phyloP scores from a whole-genome alignment of 1,139 yeast genomes.

The Yamadazyma triangularis region DNA sequence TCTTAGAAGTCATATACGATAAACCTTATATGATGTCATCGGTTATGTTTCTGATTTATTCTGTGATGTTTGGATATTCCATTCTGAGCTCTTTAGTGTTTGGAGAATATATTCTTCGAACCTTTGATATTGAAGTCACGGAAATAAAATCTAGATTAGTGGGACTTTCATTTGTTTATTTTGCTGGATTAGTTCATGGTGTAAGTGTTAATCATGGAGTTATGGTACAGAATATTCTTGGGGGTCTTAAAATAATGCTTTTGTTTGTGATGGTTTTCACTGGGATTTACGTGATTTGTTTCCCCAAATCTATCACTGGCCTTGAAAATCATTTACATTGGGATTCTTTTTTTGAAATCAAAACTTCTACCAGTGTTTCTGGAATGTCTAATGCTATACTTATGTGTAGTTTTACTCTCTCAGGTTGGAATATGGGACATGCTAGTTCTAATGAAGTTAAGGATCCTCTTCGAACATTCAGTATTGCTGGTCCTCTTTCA shows the following conservation, averaged over 20 bases:
- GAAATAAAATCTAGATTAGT: conserved; percentile 37
- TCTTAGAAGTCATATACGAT: conserved; percentile 60
- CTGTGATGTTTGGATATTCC: conserved; percentile 60
- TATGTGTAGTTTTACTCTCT: conserved; percentile 55
- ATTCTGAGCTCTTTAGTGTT: conserved; percentile 64
- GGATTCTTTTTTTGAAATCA: conserved; percentile 24
- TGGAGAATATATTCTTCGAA: conserved; percentile 60
- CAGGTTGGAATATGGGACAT: conserved; percentile 66
- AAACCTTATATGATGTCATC: conserved; percentile 57
- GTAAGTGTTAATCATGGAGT: conserved; percentile 51
- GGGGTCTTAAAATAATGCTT: conserved; percentile 47
- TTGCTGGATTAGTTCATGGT: conserved; percentile 48
- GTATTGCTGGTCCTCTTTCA: conserved; percentile 58
- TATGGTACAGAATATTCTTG: conserved; percentile 52
- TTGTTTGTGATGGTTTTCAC: conserved; percentile 45
- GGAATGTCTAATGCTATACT: conserved; percentile 53
- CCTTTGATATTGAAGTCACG: conserved; percentile 38
- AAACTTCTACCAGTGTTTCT: conserved; percentile 32
- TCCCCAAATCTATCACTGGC: conserved; percentile 40
- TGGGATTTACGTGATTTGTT: conserved; percentile 44
- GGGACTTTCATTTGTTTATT: conserved; percentile 41
- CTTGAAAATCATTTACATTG: conserved; percentile 37
- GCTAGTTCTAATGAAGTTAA: conserved; percentile 58
- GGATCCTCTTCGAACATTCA: conserved; percentile 53
- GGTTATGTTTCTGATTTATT: conserved; percentile 53